These are phyloP conservation scores for Geranium rotundifolium DNA, from an alignment of 345 rosid genomes.

Conservation along the genomic window DNA sequence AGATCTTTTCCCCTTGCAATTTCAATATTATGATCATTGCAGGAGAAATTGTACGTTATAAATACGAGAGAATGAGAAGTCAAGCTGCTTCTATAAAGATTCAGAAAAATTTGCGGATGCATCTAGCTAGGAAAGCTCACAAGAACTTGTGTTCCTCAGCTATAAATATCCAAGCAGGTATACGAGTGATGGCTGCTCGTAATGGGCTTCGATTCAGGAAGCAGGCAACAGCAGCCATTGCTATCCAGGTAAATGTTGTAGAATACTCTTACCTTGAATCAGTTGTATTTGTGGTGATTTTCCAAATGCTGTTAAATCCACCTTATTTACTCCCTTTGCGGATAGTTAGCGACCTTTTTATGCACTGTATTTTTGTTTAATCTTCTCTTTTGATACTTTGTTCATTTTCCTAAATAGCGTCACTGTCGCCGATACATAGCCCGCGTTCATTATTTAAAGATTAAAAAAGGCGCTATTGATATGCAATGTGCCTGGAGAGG, in stretches of 20 bases:
- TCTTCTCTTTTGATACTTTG: neutral
- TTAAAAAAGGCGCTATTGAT: conserved; percentile 58
- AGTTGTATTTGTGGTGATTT: neutral
- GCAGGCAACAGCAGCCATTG: conserved; percentile 48
- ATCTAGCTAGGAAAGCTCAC: conserved; percentile 49
- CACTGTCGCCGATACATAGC: conserved; percentile 59
- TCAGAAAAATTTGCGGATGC: conserved; percentile 56
- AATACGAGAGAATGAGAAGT: conserved; percentile 51
- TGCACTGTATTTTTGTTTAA: neutral
- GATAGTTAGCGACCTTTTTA: neutral
- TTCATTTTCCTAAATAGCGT: conserved; percentile 27
- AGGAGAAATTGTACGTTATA: conserved; percentile 56
- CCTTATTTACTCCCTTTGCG: neutral
- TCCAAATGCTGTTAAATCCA: too few relatives aligned
- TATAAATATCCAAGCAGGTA: conserved; percentile 53
- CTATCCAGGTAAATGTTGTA: conserved; percentile 53
- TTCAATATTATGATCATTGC: conserved; percentile 14
- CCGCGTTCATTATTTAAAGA: conserved; percentile 23
- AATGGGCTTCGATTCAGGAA: conserved; percentile 45
- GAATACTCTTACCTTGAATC: neutral
- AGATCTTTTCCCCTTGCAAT: conserved; percentile 1
- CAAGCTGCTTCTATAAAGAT: conserved; percentile 64
- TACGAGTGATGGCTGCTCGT: conserved; percentile 71
- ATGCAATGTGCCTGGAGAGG: conserved; percentile 81
- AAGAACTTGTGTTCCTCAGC: conserved; percentile 41